Conservation (phyloP, 2,329 filamentous ascomycete genomes). For the Coniochaeta sp. region DNA sequence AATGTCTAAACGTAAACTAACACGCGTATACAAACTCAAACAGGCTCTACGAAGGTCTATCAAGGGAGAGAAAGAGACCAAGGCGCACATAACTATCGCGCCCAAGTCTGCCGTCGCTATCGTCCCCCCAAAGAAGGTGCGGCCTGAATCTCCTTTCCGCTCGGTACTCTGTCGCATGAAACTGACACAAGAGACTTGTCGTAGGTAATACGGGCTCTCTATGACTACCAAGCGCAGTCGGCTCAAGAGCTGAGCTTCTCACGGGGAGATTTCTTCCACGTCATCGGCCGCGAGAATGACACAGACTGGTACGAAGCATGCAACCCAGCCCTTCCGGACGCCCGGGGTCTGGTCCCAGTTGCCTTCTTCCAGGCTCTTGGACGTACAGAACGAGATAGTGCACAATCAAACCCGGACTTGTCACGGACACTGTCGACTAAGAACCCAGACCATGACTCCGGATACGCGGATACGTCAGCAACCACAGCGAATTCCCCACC, state of each 20-base stretch:
- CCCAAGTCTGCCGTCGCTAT: constrained; percentile 85
- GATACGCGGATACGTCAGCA: constrained; percentile 59
- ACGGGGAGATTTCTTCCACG: constrained; percentile 95
- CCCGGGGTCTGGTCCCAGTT: constrained; percentile 86
- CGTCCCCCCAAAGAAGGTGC: constrained; percentile 85
- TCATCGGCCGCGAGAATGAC: constrained; percentile 93
- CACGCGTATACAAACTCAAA: constrained; percentile 23
- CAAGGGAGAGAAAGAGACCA: constrained; percentile 78
- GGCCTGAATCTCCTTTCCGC: constrained; percentile 18
- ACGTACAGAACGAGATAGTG: constrained; percentile 86
- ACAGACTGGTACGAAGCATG: constrained; percentile 97
- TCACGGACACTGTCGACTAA: constrained; percentile 41
- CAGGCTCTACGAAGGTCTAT: constrained; percentile 76
- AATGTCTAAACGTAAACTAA: background rate
- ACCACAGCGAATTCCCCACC: constrained; percentile 11
- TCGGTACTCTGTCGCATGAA: constrained; percentile 1
- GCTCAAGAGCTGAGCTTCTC: constrained; percentile 81
- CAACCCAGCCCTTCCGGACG: constrained; percentile 82
- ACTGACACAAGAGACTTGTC: constrained; percentile 13
- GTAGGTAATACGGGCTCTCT: constrained; percentile 93
- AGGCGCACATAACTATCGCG: constrained; percentile 66
- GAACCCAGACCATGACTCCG: constrained; percentile 78
- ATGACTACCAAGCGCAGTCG: constrained; percentile 77
- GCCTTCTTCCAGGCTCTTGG: constrained; percentile 88
- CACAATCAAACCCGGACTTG: constrained; percentile 53